Conservation (phyloP, 495 filamentous ascomycete species). For the Trichoderma gamsii region DNA sequence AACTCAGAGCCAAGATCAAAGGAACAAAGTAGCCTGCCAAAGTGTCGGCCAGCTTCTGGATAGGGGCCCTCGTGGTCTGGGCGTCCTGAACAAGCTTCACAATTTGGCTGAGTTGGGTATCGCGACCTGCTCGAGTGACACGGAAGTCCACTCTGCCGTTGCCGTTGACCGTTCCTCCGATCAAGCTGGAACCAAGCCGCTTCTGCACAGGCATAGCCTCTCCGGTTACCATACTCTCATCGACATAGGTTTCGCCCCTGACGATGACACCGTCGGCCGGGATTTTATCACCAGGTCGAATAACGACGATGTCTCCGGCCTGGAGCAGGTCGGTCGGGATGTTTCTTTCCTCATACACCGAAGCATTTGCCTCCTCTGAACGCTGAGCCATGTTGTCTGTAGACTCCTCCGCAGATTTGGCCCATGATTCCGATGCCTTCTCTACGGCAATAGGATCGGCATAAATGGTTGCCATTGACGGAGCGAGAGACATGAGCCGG, state of each 20-base stretch:
- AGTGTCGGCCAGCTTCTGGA: slow-evolving; percentile 86
- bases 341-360: slow-evolving; percentile 67
- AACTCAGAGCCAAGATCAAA: slow-evolving; percentile 72
- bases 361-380: slow-evolving; percentile 34
- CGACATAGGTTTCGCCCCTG: slow-evolving; percentile 83
- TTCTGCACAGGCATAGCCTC: slow-evolving; percentile 93
- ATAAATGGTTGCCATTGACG: slow-evolving; percentile 96
- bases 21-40: slow-evolving; percentile 95
- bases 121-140: slow-evolving; percentile 85
- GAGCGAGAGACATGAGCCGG: slow-evolving; percentile 90
- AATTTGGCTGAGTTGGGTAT: slow-evolving; percentile 96
- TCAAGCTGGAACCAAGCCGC: slow-evolving; percentile 66
- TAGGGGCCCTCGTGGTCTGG: slow-evolving; percentile 89
- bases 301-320: slow-evolving; percentile 85
- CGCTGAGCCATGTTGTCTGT: slow-evolving; percentile 22
- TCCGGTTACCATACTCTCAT: slow-evolving; percentile 98
- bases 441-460: slow-evolving; percentile 92
- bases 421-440: slow-evolving; percentile 79
- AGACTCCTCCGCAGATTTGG: slow-evolving; percentile 24
- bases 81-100: slow-evolving; percentile 95
- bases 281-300: slow-evolving; percentile 93
- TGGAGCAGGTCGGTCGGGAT: slow-evolving; percentile 95
- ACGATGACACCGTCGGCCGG: slow-evolving; percentile 88
- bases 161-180: slow-evolving; percentile 96
- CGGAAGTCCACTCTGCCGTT: slow-evolving; percentile 86